Evolutionary conservation across 2,329 filamentous ascomycete genomes (phyloP).

Genomic region (Penicillium sp.): DNA sequence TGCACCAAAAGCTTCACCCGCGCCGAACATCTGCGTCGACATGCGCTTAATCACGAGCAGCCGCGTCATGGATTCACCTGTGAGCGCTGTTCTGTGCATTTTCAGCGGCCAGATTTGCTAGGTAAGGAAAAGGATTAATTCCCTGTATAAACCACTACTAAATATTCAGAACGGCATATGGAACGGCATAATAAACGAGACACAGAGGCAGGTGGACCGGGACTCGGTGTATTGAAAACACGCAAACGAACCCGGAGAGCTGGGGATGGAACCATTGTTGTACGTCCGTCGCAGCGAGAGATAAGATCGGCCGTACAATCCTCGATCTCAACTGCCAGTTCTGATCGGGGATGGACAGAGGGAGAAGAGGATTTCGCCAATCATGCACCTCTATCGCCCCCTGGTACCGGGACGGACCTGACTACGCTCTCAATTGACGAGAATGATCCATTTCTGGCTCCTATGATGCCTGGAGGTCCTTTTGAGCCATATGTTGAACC

Average conservation of each 20-base stretch:
- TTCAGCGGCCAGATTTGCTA: slow-evolving; percentile 61
- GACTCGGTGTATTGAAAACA: slow-evolving; percentile 50
- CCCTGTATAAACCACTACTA: not conserved
- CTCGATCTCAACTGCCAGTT: slow-evolving; percentile 9
- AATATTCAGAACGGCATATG: slow-evolving; percentile 57
- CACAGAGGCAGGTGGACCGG: slow-evolving; percentile 51
- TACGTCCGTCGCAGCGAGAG: slow-evolving; percentile 34
- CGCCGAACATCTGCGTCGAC: slow-evolving; percentile 59
- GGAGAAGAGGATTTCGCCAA: slow-evolving; percentile 12
- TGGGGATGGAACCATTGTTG: slow-evolving; percentile 49
- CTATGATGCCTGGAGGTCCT: slow-evolving; percentile 32
- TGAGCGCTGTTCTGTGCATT: slow-evolving; percentile 60
- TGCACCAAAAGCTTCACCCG: slow-evolving; percentile 51
- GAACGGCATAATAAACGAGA: slow-evolving; percentile 53
- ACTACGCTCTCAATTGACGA: slow-evolving; percentile 25
- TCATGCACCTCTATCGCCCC: slow-evolving; percentile 30
- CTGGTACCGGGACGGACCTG: slow-evolving; percentile 25
- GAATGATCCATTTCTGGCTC: slow-evolving; percentile 29
- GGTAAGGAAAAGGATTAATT: slow-evolving; percentile 36
- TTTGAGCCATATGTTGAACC: slow-evolving; percentile 36
- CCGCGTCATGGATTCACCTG: slow-evolving; percentile 55
- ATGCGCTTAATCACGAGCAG: slow-evolving; percentile 58
- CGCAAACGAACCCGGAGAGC: slow-evolving; percentile 53
- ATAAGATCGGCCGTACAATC: slow-evolving; percentile 9
- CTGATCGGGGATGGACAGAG: slow-evolving; percentile 10